Evolutionary conservation across 768 basidiomycete genomes (phyloP), one percentile per base, ranked within the genome.

Genomic region (Lenzites betulinus): DNA sequence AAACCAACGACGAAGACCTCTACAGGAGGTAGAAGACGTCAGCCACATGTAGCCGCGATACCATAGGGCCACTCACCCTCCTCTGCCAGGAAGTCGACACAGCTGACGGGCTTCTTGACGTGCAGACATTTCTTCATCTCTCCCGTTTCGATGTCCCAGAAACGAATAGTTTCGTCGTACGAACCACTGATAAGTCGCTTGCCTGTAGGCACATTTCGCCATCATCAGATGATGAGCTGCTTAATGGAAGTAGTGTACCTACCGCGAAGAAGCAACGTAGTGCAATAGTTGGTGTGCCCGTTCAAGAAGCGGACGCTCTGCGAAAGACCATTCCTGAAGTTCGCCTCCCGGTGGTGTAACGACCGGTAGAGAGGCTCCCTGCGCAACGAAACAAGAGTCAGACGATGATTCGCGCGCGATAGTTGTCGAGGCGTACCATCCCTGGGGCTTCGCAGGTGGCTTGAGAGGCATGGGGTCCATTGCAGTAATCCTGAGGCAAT

Each of bases 1-100:
- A 94, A 95, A 0, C 93, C 94, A 35, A 93, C 92, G 15, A 93
- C 93, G 58, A 95, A 92, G 3, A 95, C 90, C 82, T 92, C 88
- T 91, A 60, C 11, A 4, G 15, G 38, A 39, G 7, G 38, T 18
- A 33, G 6, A 33, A 18, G 38, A 4, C 38, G 38, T 16, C 7
- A 15, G 22, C 12, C n/a, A 36, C 35, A 16, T 18, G 20, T 9
- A 36, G 22, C 39, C 18, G 8, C 13, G 11, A 22, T 8, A 28
- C 3, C 20, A 42, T 18, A 59, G 47, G 25, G 41, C 20, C 33
- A 72, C 78, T 0, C 41, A 88, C 89, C 89, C 75, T 93, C 90
- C 54, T 92, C 89, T 1, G 85, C 83, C 63, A 92, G 75, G 72
- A 90, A 95, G 69, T 95, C 92, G 42, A 95, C 85, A 73, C 94